These are phyloP conservation scores for Cephaloascus fragrans DNA, from an alignment of 805 yeast species.

Conservation along the genomic window DNA sequence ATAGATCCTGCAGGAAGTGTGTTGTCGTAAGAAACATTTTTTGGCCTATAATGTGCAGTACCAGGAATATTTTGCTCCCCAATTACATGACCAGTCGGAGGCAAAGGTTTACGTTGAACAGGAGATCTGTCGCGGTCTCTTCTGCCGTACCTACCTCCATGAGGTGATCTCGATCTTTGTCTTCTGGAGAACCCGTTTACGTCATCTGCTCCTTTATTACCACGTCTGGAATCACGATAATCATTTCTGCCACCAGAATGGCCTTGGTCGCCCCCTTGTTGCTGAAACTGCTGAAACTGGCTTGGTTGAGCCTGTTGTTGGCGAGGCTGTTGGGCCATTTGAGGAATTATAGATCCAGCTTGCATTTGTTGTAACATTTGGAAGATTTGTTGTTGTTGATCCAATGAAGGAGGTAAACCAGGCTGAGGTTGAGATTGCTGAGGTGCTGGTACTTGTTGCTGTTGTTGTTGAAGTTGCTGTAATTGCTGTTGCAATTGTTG, in stretches of 20 bases:
- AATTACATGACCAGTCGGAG: constrained; percentile 23
- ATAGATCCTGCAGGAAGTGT: constrained; percentile 68
- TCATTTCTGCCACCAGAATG: constrained; percentile 10
- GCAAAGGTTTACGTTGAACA: constrained; percentile 3
- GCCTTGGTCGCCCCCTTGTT: constrained; percentile 8
- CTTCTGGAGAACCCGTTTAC: constrained; percentile 33
- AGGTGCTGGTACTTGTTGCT: constrained; percentile 9
- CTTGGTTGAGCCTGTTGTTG: constrained; percentile 2
- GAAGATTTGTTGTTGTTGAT: constrained; percentile 24
- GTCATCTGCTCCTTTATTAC: constrained; percentile 18
- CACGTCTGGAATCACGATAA: constrained; percentile 12
- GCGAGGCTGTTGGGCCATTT: constrained; percentile 7
- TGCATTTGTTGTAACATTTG: constrained; percentile 47
- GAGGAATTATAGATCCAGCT: constrained; percentile 8
- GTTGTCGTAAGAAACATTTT: constrained; percentile 60
- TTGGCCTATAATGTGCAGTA: constrained; percentile 69
- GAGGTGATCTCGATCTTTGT: constrained; percentile 47
- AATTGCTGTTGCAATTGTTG: constrained; percentile 2
- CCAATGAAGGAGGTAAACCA: constrained; percentile 20
- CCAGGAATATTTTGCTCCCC: constrained; percentile 64
- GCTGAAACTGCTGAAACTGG: background rate
- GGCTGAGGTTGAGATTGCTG: constrained; percentile 5
- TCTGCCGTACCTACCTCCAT: constrained; percentile 7
- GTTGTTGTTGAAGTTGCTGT: constrained; percentile 8
- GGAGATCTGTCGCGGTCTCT: constrained; percentile 2